phyloP scores from a whole-genome alignment of 2,329 filamentous ascomycete species.

The Penicillium sp. region DNA sequence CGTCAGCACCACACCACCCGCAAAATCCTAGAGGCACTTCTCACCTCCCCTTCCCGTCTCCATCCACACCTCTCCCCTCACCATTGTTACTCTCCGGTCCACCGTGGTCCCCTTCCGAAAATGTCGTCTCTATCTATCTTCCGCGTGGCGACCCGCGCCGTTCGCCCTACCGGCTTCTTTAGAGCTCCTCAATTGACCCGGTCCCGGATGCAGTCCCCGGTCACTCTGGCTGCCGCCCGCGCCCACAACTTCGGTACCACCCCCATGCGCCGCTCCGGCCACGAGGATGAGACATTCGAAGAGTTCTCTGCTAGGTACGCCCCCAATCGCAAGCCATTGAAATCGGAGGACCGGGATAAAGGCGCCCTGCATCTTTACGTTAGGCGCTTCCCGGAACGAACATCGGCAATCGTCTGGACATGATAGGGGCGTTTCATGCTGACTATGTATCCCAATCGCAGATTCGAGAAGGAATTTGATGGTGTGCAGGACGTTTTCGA shows the following conservation, averaged over 20 bases:
- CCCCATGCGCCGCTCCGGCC: constrained; percentile 59
- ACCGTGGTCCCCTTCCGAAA: constrained; percentile 28
- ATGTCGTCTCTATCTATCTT: constrained; percentile 69
- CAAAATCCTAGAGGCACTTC: constrained; percentile 36
- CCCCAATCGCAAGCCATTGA: constrained; percentile 26
- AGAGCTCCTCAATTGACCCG: constrained; percentile 61
- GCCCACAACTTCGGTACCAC: constrained; percentile 63
- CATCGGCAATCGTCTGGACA: constrained; percentile 5
- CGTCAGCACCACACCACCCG: constrained; percentile 35
- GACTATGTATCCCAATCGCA: constrained; percentile 50
- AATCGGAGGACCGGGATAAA: constrained; percentile 5
- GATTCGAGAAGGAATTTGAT: constrained; percentile 99
- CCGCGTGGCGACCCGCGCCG: constrained; percentile 68
- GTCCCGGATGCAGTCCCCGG: constrained; percentile 58
- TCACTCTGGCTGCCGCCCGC: constrained; percentile 52
- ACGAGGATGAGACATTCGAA: constrained; percentile 97
- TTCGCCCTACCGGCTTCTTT: constrained; percentile 58
- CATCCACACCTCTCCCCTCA: constrained; percentile 24
- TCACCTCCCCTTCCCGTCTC: constrained; percentile 24
- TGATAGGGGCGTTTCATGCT: constrained; percentile 26
- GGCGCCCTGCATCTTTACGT: constrained; percentile 13
- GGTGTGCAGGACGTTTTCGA: constrained; percentile 97
- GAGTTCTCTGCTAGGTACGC: constrained; percentile 95
- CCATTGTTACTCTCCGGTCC: constrained; percentile 21
- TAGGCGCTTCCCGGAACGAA: constrained; percentile 12